Percentiles rank a stretch among this genome's conserved stretches.
Evolutionary conservation across 345 rosid genomes (phyloP).

Genomic region (Mercurialis annua): DNA sequence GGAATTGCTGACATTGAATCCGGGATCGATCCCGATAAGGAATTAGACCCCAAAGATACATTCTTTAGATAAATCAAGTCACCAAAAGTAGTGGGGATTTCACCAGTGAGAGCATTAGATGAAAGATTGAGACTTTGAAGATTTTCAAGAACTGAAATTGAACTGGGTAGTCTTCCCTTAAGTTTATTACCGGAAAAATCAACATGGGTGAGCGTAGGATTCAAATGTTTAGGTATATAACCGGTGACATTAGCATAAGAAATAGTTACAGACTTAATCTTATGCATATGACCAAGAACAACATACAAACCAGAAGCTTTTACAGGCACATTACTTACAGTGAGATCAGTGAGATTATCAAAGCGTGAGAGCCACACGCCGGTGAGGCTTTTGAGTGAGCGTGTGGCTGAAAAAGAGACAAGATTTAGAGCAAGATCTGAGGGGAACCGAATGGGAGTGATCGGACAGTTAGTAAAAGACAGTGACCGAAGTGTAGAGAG

Average conservation of each 20-base stretch:
- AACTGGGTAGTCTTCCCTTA: constrained; percentile 67
- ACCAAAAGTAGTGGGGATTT: constrained; percentile 57
- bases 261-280: constrained; percentile 56
- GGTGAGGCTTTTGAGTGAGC: constrained; percentile 59
- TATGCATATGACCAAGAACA: constrained; percentile 60
- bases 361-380: constrained; percentile 69
- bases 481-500: constrained; percentile 71
- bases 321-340: constrained; percentile 54
- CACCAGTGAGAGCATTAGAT: constrained; percentile 57
- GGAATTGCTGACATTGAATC: constrained; percentile 71
- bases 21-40: constrained; percentile 78
- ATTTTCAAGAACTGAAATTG: constrained; percentile 58
- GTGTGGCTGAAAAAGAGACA: constrained; percentile 55
- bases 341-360: constrained; percentile 72
- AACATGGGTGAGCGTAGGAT: constrained; percentile 53
- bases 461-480: constrained; percentile 66
- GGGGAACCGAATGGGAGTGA: constrained; percentile 59
- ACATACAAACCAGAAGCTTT: constrained; percentile 72
- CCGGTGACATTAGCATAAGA: constrained; percentile 71
- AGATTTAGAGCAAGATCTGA: constrained; percentile 56
- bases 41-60: constrained; percentile 67
- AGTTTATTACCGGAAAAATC: constrained; percentile 75
- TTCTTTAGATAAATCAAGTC: constrained; percentile 67
- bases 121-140: constrained; percentile 67
- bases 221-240: constrained; percentile 49